Conservation (phyloP, 192 early-diverging fungal species). For the Coemansia sp. region DNA sequence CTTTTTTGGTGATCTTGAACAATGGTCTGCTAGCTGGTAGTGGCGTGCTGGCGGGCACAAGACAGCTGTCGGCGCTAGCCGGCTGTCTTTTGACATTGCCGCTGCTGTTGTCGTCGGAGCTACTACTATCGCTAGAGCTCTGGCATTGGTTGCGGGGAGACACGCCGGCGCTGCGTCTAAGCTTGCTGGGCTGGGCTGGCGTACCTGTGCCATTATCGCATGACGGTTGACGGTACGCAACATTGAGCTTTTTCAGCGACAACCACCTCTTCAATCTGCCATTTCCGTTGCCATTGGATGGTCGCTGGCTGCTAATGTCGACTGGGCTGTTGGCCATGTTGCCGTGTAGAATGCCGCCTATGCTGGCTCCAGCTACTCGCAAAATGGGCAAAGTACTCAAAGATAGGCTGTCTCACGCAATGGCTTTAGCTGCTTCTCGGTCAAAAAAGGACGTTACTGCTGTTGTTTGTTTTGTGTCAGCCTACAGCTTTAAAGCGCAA, state of each 20-base stretch:
- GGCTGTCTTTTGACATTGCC: background rate
- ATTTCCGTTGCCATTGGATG: background rate
- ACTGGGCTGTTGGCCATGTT: background rate
- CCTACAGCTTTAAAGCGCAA: background rate
- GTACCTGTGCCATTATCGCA: background rate
- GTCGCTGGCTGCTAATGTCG: background rate
- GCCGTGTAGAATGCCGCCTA: background rate
- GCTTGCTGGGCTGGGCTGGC: background rate
- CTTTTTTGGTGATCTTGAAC: background rate
- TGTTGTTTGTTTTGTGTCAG: background rate
- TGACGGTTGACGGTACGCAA: background rate
- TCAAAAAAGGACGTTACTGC: background rate
- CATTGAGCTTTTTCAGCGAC: constrained; percentile 24
- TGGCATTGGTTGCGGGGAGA: background rate
- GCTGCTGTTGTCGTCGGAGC: background rate
- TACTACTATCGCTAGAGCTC: background rate
- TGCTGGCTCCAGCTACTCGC: background rate
- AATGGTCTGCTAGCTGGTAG: background rate
- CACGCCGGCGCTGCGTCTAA: background rate
- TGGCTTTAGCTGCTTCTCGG: background rate
- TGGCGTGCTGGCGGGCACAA: background rate
- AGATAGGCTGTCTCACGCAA: background rate
- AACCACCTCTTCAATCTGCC: constrained; percentile 43
- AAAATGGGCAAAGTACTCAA: background rate
- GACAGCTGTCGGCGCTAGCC: background rate